These are phyloP conservation scores for Lachancea waltii DNA, from an alignment of 805 yeast species.

Conservation along the genomic window DNA sequence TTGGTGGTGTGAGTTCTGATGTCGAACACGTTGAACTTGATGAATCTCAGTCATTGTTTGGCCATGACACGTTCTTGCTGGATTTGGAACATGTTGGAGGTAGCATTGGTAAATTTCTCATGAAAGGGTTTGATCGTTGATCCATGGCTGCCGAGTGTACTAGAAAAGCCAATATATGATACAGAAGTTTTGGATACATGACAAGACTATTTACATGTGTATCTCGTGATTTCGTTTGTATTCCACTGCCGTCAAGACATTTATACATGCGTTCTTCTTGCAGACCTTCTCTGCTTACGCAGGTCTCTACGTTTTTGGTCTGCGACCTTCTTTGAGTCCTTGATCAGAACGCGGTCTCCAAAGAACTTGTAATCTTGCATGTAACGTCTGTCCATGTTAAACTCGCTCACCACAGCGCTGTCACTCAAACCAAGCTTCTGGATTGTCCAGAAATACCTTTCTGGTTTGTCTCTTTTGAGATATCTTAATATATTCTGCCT, in stretches of 20 bases:
- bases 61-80: slow-evolving; percentile 85
- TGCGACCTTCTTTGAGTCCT: slow-evolving; percentile 43
- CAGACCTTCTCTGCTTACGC: slow-evolving; percentile 38
- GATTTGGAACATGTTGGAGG: slow-evolving; percentile 75
- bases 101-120: slow-evolving; percentile 62
- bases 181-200: too few relatives aligned
- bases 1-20: slow-evolving; percentile 38
- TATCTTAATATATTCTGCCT: slow-evolving; percentile 81
- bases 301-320: slow-evolving; percentile 42
- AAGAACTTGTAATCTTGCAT: slow-evolving; percentile 72
- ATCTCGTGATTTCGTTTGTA: too few relatives aligned
- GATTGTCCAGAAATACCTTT: slow-evolving; percentile 78
- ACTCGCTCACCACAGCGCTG: slow-evolving; percentile 68
- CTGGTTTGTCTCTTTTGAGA: slow-evolving; percentile 72
- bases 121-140: neutral
- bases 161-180: too few relatives aligned
- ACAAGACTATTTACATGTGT: slow-evolving; percentile 10
- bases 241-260: too few relatives aligned
- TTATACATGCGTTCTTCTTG: slow-evolving; percentile 10
- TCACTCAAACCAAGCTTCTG: slow-evolving; percentile 85
- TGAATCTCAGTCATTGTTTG: slow-evolving; percentile 70
- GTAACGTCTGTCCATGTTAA: slow-evolving; percentile 70
- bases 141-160: too few relatives aligned
- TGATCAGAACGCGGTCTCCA: slow-evolving; percentile 61
- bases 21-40: slow-evolving; percentile 68